Conservation (phyloP, 371 early-diverging fungal species). For the Sporodiniella umbellata region DNA sequence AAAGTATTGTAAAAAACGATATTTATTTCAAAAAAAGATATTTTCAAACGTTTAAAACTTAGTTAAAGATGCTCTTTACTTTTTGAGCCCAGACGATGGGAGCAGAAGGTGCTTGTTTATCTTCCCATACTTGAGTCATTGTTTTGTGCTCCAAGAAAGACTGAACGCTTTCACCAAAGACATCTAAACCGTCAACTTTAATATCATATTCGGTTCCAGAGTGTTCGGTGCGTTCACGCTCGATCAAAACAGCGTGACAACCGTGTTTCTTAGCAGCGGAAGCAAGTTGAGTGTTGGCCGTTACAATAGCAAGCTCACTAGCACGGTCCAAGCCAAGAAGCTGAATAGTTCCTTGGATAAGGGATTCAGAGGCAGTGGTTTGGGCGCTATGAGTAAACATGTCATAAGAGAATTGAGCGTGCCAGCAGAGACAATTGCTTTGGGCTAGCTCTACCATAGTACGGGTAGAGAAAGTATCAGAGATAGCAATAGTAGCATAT, state of each 20-base stretch:
- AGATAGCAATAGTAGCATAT: constrained; percentile 34
- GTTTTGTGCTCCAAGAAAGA: constrained; percentile 33
- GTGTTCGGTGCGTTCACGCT: constrained; percentile 17
- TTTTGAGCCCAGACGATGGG: constrained; percentile 15
- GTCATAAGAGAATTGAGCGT: constrained; percentile 39
- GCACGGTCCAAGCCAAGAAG: constrained; percentile 28
- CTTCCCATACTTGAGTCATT: constrained; percentile 18
- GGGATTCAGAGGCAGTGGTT: constrained; percentile 8
- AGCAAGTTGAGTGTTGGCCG: constrained; percentile 21
- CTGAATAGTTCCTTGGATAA: constrained; percentile 17
- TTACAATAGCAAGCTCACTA: constrained; percentile 31
- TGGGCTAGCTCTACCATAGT: constrained; percentile 36
- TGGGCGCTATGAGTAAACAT: constrained; percentile 20
- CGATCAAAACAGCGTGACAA: constrained; percentile 28
- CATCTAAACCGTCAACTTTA: constrained; percentile 34
- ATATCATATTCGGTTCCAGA: constrained; percentile 19
- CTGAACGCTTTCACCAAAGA: constrained; percentile 44
- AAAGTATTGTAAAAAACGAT: too few relatives aligned
- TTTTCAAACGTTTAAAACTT: too few relatives aligned
- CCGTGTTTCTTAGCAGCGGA: constrained; percentile 29
- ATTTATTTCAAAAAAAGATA: too few relatives aligned
- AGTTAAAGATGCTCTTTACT: too few relatives aligned
- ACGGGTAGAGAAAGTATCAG: constrained; percentile 30
- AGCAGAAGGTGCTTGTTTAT: constrained; percentile 15
- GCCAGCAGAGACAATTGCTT: constrained; percentile 43